A percentile compares a stretch with the other conserved stretches of the same genome.
Evolutionary conservation across 2,329 filamentous ascomycete genomes (phyloP).

Genomic region (Orbilia javanica): DNA sequence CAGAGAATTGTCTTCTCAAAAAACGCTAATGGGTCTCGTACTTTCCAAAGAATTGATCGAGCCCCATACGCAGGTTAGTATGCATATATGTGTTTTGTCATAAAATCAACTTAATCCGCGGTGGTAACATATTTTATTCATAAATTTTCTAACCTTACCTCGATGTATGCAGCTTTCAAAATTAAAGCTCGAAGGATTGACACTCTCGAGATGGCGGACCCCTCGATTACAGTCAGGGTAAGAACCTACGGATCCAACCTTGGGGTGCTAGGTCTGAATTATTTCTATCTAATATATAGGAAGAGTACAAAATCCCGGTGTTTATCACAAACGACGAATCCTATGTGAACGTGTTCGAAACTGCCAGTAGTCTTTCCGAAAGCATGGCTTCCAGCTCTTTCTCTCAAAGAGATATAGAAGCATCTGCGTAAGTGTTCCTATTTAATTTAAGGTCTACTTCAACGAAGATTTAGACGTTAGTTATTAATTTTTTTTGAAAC

Average conservation of each 20-base stretch:
- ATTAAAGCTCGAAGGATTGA: conserved; percentile 11
- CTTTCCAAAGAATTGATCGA: conserved; percentile 25
- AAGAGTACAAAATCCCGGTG: conserved; percentile 30
- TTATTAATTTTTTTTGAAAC: too few species aligned
- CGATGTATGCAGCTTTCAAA: conserved; percentile 13
- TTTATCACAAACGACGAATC: conserved; percentile 56
- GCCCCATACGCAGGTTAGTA: conserved; percentile 16
- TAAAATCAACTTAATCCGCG: too few species aligned
- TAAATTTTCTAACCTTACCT: background rate
- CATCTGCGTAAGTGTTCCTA: conserved; percentile 51
- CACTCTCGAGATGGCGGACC: conserved; percentile 6
- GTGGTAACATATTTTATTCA: too few species aligned
- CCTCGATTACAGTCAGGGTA: background rate
- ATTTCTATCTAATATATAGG: background rate
- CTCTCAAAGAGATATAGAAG: conserved; percentile 48
- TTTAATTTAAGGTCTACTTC: too few species aligned
- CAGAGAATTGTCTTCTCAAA: conserved; percentile 22
- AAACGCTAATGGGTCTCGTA: conserved; percentile 20
- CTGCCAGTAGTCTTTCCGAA: conserved; percentile 28
- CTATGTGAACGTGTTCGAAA: conserved; percentile 58
- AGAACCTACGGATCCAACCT: background rate
- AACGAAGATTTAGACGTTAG: too few species aligned
- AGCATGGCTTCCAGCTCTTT: conserved; percentile 58
- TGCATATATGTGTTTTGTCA: too few species aligned
- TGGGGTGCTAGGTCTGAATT: too few species aligned